Evolutionary conservation across 2,329 filamentous ascomycete genomes (phyloP), one percentile per base, ranked within the genome.

Genomic region (Endocalyx cinctus): DNA sequence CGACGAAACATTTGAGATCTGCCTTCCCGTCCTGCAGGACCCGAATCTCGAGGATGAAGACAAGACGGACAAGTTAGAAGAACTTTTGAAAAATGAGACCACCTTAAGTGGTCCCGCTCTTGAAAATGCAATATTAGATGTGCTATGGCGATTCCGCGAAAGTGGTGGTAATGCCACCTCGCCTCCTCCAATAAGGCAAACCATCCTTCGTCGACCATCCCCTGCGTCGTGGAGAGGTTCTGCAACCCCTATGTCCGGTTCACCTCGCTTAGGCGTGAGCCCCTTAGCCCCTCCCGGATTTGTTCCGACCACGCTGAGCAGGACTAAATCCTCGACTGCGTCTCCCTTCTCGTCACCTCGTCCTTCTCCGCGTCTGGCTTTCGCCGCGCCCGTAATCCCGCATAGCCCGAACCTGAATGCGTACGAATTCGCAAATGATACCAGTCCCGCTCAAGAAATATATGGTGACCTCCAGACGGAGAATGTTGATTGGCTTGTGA

Each of bases 401-500:
- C 87, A 97, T 60, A 96, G 89, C 50, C 92, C 92, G 25, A 94
- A 77, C 55, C 65, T 97, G 43, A 96, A 94, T 64, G 87, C 89
- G 34, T 98, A 97, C 64, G 87, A 95, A 60, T 96, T 96, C 63
- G 76, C 79, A 30, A 90, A 79, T 54, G 88, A 95, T 52, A 74
- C 81, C 14, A 86, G 80, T 30, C 84, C 87, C 6, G 79, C 84
- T 13, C 81, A 82, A 27, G 89, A 97, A 53, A 85, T 86, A 39
- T 90, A 94, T 55, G 88, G 88, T 36, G 88, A 97, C 51, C 84
- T 88, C 54, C 89, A 90, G 47, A 86, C 83, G 43, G 90, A 97
- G 58, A 95, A 92, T 50, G 88, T 98, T 33, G 90, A 97, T 61
- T 97, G 90, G 92, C 74, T 97, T 28, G 87, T 96, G 47, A 92